Conservation (phyloP, 78 protist genomes). For the Dictyostelium firmibasis region DNA sequence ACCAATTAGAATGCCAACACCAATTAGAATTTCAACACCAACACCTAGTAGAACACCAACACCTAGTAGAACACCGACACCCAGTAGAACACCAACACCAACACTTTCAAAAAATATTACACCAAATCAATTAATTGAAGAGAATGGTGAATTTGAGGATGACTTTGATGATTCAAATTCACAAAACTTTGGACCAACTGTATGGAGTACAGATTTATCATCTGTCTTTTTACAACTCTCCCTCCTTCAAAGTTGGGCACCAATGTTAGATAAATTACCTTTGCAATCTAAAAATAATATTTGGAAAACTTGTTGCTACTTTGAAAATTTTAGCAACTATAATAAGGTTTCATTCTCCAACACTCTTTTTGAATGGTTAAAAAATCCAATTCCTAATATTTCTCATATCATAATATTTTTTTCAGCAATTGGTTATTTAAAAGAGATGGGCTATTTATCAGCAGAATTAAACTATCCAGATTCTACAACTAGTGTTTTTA, state of each 20-base stretch:
- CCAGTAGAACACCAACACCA: not conserved
- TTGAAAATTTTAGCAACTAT: slow-evolving; percentile 35
- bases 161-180: not conserved
- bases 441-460: slow-evolving; percentile 38
- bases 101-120: not conserved
- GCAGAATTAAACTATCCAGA: slow-evolving; percentile 23
- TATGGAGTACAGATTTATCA: slow-evolving; percentile 65
- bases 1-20: not conserved
- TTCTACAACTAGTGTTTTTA: slow-evolving; percentile 29
- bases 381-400: slow-evolving; percentile 54
- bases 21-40: not conserved
- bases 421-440: slow-evolving; percentile 77
- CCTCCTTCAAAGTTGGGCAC: slow-evolving; percentile 41
- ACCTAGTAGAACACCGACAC: not conserved
- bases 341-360: slow-evolving; percentile 31
- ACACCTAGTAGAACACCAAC: not conserved
- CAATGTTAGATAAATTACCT: not conserved
- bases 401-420: slow-evolving; percentile 55
- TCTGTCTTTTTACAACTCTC: slow-evolving; percentile 47
- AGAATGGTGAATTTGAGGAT: not conserved
- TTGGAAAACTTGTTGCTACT: slow-evolving; percentile 55
- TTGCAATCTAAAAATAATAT: not conserved
- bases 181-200: not conserved
- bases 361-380: slow-evolving; percentile 39
- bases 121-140: not conserved